Conservation (phyloP, 2,329 filamentous ascomycete genomes). For the Berkeleyomyces basicola region DNA sequence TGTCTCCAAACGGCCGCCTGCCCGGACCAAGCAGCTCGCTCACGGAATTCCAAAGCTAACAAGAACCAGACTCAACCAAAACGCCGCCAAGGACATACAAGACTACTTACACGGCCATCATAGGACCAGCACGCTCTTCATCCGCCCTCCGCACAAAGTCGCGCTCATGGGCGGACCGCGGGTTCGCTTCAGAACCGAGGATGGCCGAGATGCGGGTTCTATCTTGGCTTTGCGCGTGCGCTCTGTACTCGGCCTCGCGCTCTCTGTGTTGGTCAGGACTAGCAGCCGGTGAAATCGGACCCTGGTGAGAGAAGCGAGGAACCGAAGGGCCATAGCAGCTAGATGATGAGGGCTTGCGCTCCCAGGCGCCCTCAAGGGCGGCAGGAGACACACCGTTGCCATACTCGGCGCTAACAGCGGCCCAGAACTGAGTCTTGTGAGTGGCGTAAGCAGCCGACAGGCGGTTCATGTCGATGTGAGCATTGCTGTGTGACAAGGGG, state of each 20-base stretch:
- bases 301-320: constrained; percentile 18
- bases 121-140: constrained; percentile 19
- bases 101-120: background rate
- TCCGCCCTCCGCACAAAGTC: constrained; percentile 39
- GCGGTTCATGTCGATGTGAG: constrained; percentile 41
- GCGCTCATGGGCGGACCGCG: constrained; percentile 22
- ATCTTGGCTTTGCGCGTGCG: constrained; percentile 22
- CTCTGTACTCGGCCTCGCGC: constrained; percentile 24
- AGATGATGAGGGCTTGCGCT: constrained; percentile 19
- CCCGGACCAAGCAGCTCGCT: background rate
- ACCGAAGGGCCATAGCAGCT: background rate
- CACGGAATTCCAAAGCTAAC: constrained; percentile 4
- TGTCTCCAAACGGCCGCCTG: constrained; percentile 3
- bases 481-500: constrained; percentile 18
- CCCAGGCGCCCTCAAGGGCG: constrained; percentile 56
- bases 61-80: background rate
- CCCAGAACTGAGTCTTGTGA: constrained; percentile 59
- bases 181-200: constrained; percentile 41
- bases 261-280: constrained; percentile 31
- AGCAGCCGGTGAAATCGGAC: constrained; percentile 36
- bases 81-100: constrained; percentile 21
- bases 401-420: constrained; percentile 54
- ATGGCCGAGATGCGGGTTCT: constrained; percentile 48
- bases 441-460: constrained; percentile 54
- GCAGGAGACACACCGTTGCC: constrained; percentile 44